phyloP scores from a whole-genome alignment of 148 eudicot genomes.

The Pouteria glomerata region DNA sequence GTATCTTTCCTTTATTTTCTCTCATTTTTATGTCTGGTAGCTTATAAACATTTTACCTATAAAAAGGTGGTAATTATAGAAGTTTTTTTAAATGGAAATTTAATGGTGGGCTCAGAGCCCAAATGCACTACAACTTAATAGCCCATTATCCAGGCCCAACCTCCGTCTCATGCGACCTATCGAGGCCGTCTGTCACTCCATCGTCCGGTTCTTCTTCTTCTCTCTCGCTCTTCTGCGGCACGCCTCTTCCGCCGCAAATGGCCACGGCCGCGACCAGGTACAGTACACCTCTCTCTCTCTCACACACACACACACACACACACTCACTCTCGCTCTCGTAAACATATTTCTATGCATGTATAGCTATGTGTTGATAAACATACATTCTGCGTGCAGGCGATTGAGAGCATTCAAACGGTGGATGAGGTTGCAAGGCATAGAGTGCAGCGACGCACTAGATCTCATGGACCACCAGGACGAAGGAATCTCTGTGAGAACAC shows the following conservation, averaged over 20 bases:
- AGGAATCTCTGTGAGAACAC: constrained; percentile 43
- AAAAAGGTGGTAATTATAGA: no score
- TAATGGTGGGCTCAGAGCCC: not conserved
- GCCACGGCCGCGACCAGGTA: constrained; percentile 1
- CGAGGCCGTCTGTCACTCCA: no score
- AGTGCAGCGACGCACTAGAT: constrained; percentile 56
- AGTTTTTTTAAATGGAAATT: no score
- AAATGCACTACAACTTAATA: no score
- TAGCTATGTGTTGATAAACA: not conserved
- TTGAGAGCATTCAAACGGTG: constrained; percentile 78
- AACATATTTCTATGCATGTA: not conserved
- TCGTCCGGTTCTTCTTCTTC: not conserved
- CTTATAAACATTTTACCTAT: no score
- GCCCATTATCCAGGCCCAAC: no score
- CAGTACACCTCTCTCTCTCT: not conserved
- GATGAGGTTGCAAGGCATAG: constrained; percentile 51
- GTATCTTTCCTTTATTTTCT: no score
- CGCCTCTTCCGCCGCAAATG: not conserved
- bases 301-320: no score
- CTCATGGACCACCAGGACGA: constrained; percentile 25
- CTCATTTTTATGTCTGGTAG: no score
- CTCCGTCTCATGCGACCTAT: no score
- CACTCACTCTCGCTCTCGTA: no score
- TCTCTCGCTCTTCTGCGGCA: not conserved
- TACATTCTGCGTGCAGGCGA: constrained; percentile 25